Evolutionary conservation across 371 early-diverging fungal species (phyloP), one percentile per base, ranked within the genome.

Genomic region (Apophysomyces ossiformis): DNA sequence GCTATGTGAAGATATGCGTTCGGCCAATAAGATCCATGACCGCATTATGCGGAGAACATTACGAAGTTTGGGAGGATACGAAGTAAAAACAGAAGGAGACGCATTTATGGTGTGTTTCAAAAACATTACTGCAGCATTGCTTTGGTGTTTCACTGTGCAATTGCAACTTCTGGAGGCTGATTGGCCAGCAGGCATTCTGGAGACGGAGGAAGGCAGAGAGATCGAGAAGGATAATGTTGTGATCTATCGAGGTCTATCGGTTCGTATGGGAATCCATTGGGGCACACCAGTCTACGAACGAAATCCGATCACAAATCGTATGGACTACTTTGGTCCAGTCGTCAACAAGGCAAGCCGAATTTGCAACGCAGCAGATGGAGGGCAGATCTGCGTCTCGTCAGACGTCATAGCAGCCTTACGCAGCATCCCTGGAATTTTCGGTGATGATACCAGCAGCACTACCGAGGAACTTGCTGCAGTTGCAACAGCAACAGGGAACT

Each of bases 1-100:
- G 16, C 85, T 91, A 41, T 90, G 90, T 0, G 85, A 86, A 16
- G 93, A 92, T 12, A 98, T 98, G 98, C 87, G 91, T 32, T 82
- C 88, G 38, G 94, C 96, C 4, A 92, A 95, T 78, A 92, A 93
- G 77, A 87, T 91, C 32, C 98, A 98, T 74, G 95, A 96, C 75
- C 71, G 76, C 7, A 85, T 91, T 12, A 95, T 98, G 94, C 85
- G 97, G 26, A 85, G 92, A 57, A 86, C 90, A 38, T 80, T 98
- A 54, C 87, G 93, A 39, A 87, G 85, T 47, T 88, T 90, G 35
- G 95, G 95, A 56, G 98, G 98, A n/a, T 98, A 97, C 70, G 98
- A 98, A 73, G 98, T 98, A 46, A 97, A 97, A 73, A 97, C 96
- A 8, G 98, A 98, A 83, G 98, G 98, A 39, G 98, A 98, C 73